Evolutionary conservation across 192 early-diverging fungal species (phyloP).

Genomic region (Backusella morwellensis): DNA sequence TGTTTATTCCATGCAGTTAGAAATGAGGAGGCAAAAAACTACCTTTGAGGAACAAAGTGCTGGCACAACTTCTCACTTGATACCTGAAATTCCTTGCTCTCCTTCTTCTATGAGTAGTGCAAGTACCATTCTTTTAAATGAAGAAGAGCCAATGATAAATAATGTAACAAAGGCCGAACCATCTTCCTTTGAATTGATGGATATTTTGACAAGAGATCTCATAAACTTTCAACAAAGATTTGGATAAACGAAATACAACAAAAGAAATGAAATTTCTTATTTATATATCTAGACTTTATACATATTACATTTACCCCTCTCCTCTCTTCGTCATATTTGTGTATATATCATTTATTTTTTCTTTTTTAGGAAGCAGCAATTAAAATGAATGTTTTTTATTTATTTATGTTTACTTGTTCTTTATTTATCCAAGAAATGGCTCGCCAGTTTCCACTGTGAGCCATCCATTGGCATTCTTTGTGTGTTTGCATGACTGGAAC

Average conservation of each 20-base stretch:
- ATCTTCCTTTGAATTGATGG: conserved; percentile 49
- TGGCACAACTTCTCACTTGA: conserved; percentile 11
- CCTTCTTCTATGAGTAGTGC: conserved; percentile 36
- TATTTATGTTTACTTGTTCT: neutral
- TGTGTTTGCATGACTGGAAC: neutral
- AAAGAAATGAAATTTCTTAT: neutral
- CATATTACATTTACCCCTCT: neutral
- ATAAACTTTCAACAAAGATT: conserved; percentile 52
- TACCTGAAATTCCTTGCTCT: conserved; percentile 6
- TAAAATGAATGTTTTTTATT: neutral
- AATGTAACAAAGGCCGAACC: neutral
- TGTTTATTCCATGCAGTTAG: conserved; percentile 48
- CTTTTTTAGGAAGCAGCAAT: neutral
- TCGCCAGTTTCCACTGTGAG: neutral
- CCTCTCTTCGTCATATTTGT: neutral
- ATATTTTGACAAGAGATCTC: conserved; percentile 49
- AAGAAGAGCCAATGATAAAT: neutral
- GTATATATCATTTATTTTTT: neutral
- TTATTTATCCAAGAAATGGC: neutral
- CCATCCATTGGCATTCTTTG: neutral
- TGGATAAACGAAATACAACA: conserved; percentile 11
- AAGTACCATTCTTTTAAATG: conserved; percentile 29
- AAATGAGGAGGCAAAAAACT: conserved; percentile 29
- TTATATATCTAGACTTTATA: neutral
- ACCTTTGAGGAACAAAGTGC: neutral